Percentiles rank a stretch among this genome's conserved stretches.
Conservation (phyloP, 2,329 filamentous ascomycete genomes). For the Pestalotiopsis fici region DNA sequence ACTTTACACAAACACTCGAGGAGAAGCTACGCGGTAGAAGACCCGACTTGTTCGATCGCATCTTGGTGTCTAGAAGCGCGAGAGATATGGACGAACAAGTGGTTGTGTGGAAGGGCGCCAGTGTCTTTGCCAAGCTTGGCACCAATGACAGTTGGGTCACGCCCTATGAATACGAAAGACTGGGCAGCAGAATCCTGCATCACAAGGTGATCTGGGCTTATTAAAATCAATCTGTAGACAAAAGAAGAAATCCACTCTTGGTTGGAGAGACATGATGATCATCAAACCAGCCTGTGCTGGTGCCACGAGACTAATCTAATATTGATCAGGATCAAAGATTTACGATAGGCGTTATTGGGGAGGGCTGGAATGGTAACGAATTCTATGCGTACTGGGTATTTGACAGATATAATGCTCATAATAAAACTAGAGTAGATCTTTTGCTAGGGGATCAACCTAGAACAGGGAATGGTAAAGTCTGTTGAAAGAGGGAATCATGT, state of each 20-base stretch:
- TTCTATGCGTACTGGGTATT: background rate
- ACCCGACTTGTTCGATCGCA: conserved; percentile 61
- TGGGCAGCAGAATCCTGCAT: conserved; percentile 80
- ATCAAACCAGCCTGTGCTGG: background rate
- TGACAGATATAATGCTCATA: background rate
- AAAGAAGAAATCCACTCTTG: background rate
- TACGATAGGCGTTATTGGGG: background rate
- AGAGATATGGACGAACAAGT: conserved; percentile 96
- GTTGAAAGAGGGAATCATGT: background rate
- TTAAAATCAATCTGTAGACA: conserved; percentile 31
- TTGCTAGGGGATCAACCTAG: background rate
- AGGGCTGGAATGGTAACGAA: background rate
- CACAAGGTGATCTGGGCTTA: conserved; percentile 74
- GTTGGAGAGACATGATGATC: background rate
- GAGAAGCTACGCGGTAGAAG: conserved; percentile 71
- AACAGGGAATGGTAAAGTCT: background rate
- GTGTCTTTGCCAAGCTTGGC: conserved; percentile 88
- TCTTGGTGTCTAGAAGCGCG: conserved; percentile 70
- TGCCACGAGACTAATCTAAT: background rate
- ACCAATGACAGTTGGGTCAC: conserved; percentile 97
- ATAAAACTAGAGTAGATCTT: background rate
- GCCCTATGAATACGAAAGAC: conserved; percentile 80
- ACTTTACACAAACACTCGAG: conserved; percentile 82
- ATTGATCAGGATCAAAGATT: background rate
- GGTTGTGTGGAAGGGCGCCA: conserved; percentile 97